phyloP scores from a whole-genome alignment of 805 yeast genomes.

The Candida maris region DNA sequence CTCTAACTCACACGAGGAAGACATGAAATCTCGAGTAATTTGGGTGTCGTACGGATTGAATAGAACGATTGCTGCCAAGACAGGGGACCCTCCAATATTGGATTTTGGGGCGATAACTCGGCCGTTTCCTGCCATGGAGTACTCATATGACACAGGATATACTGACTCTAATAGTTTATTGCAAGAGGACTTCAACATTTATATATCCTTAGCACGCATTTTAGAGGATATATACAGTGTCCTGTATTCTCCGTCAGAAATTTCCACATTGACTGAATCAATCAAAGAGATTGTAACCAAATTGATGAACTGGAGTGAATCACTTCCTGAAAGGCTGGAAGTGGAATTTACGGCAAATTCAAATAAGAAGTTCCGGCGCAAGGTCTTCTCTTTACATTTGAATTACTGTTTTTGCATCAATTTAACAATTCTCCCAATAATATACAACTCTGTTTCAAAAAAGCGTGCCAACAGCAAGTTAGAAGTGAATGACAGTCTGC shows the following conservation, averaged over 20 bases:
- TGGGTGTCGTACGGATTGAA: slow-evolving; percentile 28
- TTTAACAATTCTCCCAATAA: slow-evolving; percentile 26
- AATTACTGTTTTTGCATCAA: slow-evolving; percentile 28
- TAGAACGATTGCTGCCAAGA: slow-evolving; percentile 24
- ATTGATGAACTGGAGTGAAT: slow-evolving; percentile 23
- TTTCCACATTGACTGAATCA: slow-evolving; percentile 12
- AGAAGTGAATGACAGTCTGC: slow-evolving; percentile 14
- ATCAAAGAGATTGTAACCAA: slow-evolving; percentile 21
- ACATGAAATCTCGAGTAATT: slow-evolving; percentile 22
- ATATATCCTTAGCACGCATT: slow-evolving; percentile 19
- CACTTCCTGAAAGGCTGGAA: slow-evolving; percentile 17
- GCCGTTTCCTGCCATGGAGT: slow-evolving; percentile 17
- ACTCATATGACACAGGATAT: slow-evolving; percentile 5
- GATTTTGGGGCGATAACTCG: slow-evolving; percentile 15
- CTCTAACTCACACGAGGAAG: slow-evolving; percentile 9
- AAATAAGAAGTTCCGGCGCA: slow-evolving; percentile 16
- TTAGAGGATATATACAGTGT: slow-evolving; percentile 24
- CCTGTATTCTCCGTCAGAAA: slow-evolving; percentile 14
- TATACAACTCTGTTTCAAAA: slow-evolving; percentile 23
- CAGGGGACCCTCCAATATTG: slow-evolving; percentile 23
- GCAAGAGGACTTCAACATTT: slow-evolving; percentile 17
- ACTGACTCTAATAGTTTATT: not conserved
- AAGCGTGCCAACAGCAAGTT: slow-evolving; percentile 8
- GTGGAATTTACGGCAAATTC: slow-evolving; percentile 9
- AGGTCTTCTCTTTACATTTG: slow-evolving; percentile 24